phyloP scores from a whole-genome alignment of 331 rosid species.

The Spiraea crenata region DNA sequence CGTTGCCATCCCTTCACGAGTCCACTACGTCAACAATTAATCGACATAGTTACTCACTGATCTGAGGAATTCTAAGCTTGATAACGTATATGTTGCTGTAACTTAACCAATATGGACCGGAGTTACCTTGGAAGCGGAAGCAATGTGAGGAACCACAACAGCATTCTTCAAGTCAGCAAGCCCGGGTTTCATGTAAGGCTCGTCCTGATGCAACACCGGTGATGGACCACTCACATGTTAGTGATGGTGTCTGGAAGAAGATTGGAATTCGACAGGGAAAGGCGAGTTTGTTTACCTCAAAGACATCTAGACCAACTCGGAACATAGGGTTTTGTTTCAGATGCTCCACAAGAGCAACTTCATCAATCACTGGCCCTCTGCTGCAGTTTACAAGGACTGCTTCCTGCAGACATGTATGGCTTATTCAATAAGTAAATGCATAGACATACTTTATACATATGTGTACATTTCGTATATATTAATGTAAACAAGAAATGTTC shows the following conservation, averaged over 20 bases:
- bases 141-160: constrained; percentile 93
- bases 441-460: background rate
- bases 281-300: constrained; percentile 56
- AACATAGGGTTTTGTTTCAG: constrained; percentile 82
- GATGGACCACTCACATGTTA: constrained; percentile 1
- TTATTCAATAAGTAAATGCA: constrained; percentile 5
- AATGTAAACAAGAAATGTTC: background rate
- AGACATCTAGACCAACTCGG: constrained; percentile 96
- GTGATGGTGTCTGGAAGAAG: constrained; percentile 1
- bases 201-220: constrained; percentile 55
- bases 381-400: constrained; percentile 96
- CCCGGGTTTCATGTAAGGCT: constrained; percentile 96
- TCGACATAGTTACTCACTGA: background rate
- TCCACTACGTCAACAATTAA: constrained; percentile 64
- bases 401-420: constrained; percentile 46
- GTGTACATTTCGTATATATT: background rate
- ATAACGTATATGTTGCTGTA: background rate
- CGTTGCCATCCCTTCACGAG: constrained; percentile 99
- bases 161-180: constrained; percentile 96
- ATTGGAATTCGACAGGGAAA: background rate
- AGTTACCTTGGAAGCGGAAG: constrained; percentile 97
- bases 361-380: constrained; percentile 94
- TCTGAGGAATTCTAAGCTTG: constrained; percentile 5
- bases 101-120: background rate
- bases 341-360: constrained; percentile 93